Conservation (phyloP, 371 early-diverging fungal genomes). For the Lichtheimia corymbifera region DNA sequence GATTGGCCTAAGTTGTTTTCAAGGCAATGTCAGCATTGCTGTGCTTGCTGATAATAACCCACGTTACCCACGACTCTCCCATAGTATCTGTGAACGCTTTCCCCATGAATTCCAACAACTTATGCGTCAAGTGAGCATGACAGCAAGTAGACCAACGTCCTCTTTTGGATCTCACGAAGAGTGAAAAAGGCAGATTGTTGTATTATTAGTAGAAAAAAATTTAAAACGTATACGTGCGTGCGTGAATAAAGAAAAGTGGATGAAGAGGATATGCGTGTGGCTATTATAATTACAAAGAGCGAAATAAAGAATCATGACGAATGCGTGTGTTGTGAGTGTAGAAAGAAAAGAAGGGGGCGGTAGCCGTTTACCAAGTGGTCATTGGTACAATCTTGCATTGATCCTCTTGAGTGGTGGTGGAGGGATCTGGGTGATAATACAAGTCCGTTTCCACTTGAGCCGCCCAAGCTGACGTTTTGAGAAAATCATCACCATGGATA, state of each 20-base stretch:
- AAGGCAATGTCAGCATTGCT: constrained; percentile 31
- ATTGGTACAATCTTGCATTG: constrained; percentile 9
- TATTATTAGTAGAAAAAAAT: no score
- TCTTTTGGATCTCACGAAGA: no score
- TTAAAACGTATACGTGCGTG: no score
- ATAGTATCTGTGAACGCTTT: constrained; percentile 27
- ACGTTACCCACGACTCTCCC: constrained; percentile 26
- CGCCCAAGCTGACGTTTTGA: constrained; percentile 46
- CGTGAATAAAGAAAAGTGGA: no score
- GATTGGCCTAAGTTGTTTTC: constrained; percentile 37
- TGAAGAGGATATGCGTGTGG: no score
- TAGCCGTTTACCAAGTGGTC: constrained; percentile 11
- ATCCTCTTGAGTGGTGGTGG: neutral
- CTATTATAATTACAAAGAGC: no score
- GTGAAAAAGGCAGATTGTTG: no score
- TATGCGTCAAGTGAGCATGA: constrained; percentile 31
- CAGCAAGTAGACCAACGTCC: constrained; percentile 1
- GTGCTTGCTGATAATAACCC: constrained; percentile 27
- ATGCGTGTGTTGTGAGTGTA: neutral
- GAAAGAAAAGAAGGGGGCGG: neutral
- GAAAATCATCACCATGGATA: constrained; percentile 19
- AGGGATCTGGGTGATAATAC: neutral
- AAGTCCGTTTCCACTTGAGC: constrained; percentile 46
- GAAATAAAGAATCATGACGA: neutral
- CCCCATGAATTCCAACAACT: constrained; percentile 27